These are phyloP conservation scores for Platanthera guangdongensis DNA, from an alignment of 106 monocot species.

Conservation along the genomic window DNA sequence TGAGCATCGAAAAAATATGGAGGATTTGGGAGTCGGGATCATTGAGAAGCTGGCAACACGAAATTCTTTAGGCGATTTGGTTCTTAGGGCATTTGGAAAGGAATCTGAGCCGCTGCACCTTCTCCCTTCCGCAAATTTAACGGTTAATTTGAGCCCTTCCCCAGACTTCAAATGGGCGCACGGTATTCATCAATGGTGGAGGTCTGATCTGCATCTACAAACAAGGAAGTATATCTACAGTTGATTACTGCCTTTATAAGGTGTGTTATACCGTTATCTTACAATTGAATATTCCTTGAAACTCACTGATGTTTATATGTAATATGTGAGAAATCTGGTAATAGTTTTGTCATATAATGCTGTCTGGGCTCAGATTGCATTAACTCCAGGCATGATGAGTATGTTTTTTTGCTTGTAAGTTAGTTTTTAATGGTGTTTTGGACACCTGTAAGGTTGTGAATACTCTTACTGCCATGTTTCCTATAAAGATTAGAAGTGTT, in stretches of 20 bases:
- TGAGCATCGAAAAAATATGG: conserved; percentile 73
- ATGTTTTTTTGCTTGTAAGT: no score
- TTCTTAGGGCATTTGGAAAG: conserved; percentile 59
- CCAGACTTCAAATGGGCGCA: conserved; percentile 72
- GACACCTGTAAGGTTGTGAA: no score
- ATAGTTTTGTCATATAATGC: no score
- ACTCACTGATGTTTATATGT: not conserved
- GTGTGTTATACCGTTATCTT: not conserved
- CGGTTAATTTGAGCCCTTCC: conserved; percentile 49
- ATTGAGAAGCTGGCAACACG: conserved; percentile 83
- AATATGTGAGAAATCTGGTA: no score
- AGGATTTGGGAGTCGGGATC: conserved; percentile 63
- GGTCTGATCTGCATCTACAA: conserved; percentile 47
- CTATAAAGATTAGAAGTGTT: no score
- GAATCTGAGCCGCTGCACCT: conserved; percentile 78
- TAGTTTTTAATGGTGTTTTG: no score
- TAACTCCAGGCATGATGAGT: no score
- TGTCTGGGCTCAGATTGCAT: no score
- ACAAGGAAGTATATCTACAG: conserved; percentile 33
- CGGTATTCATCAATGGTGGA: conserved; percentile 96
- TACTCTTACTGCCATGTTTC: no score
- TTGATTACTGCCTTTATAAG: not conserved
- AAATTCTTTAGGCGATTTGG: conserved; percentile 63
- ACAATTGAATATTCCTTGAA: not conserved
- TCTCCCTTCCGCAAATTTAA: conserved; percentile 78